A percentile compares a stretch with the other conserved stretches of the same genome.
Conservation (phyloP, 2,329 filamentous ascomycete species). For the Tolypocladium guangdongense region DNA sequence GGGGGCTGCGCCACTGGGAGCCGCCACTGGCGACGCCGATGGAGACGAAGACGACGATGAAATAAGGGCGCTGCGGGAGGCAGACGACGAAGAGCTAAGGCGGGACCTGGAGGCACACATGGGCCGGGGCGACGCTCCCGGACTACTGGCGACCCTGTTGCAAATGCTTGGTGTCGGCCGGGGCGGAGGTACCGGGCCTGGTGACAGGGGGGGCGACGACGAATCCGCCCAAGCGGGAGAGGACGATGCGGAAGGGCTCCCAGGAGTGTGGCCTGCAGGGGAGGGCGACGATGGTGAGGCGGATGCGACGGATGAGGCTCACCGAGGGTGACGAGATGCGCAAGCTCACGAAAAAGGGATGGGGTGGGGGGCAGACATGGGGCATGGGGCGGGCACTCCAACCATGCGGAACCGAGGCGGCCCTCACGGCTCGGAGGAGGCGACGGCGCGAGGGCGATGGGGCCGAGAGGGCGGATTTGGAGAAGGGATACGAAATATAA, state of each 20-base stretch:
- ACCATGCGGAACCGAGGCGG: not conserved
- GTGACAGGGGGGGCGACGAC: conserved; percentile 6
- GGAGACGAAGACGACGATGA: conserved; percentile 5
- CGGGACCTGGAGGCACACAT: conserved; percentile 19
- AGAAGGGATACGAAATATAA: not conserved
- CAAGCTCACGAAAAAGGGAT: not conserved
- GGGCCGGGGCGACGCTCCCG: conserved; percentile 13
- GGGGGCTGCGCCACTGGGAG: conserved; percentile 1
- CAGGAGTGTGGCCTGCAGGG: conserved; percentile 25
- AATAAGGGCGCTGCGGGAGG: conserved; percentile 10
- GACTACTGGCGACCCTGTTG: conserved; percentile 14
- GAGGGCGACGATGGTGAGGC: conserved; percentile 3
- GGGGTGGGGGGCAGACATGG: not conserved
- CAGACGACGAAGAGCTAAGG: conserved; percentile 21
- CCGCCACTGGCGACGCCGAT: not conserved
- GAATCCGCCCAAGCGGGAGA: conserved; percentile 1
- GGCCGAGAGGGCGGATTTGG: not conserved
- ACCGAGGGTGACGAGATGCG: not conserved
- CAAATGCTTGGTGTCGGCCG: conserved; percentile 13
- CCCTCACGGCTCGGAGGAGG: not conserved
- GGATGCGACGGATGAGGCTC: not conserved
- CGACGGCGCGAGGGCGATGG: not conserved
- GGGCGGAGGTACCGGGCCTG: not conserved
- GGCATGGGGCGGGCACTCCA: not conserved
- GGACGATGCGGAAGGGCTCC: conserved; percentile 9